These are phyloP conservation scores for Tetrahymena borealis DNA, from an alignment of 73 alveolate species.

Conservation along the genomic window DNA sequence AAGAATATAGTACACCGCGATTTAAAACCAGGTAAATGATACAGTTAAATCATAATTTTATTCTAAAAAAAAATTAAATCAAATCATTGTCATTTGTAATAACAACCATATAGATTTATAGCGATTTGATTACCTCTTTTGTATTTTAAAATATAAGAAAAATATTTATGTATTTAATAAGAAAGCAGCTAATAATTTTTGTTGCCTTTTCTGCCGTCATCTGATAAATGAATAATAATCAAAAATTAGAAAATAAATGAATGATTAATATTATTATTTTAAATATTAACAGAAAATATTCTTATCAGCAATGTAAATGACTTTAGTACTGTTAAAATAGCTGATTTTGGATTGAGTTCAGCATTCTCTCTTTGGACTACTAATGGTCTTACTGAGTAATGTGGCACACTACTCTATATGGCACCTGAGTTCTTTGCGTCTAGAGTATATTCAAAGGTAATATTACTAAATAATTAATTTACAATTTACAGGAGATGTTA, in stretches of 20 bases:
- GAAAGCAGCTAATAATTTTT: no score
- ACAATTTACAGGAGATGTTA: neutral
- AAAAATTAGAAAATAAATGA: no score
- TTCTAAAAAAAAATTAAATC: no score
- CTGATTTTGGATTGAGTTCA: conserved; percentile 30
- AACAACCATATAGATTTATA: no score
- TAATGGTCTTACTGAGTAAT: conserved; percentile 11
- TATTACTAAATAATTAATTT: neutral
- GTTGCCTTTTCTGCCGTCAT: no score
- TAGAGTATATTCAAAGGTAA: conserved; percentile 22
- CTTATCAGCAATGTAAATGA: conserved; percentile 25
- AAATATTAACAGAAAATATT: conserved; percentile 27
- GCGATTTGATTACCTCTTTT: no score
- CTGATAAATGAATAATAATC: no score
- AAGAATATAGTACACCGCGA: conserved; percentile 53
- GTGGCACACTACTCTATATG: conserved; percentile 47
- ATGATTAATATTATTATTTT: no score
- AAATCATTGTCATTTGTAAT: no score
- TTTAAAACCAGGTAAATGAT: conserved; percentile 59
- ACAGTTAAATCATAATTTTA: no score
- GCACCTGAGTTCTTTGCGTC: conserved; percentile 38
- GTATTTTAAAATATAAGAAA: no score
- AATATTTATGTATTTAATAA: no score
- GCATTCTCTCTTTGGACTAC: neutral
- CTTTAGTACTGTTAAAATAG: conserved; percentile 30